These are phyloP conservation scores for Termitomyces sp. DNA, from an alignment of 768 basidiomycete species.

Conservation along the genomic window DNA sequence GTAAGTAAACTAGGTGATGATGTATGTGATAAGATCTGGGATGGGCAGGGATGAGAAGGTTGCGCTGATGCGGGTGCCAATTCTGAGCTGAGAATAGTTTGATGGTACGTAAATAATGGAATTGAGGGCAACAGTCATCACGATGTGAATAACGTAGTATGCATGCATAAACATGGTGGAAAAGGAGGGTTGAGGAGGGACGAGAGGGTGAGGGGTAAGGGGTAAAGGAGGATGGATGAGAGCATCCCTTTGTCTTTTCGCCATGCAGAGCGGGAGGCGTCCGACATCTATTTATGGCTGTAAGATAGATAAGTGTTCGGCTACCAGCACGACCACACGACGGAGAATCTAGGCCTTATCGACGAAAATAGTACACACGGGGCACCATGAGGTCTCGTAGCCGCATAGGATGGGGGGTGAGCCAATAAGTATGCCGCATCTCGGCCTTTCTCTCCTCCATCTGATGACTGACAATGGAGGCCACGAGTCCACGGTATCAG, in stretches of 20 bases:
- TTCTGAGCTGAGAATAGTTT: neutral
- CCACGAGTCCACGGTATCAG: neutral
- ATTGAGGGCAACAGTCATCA: neutral
- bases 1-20: neutral
- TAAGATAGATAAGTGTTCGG: neutral
- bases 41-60: neutral
- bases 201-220: neutral
- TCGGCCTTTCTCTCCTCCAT: neutral
- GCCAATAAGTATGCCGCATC: neutral
- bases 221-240: neutral
- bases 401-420: neutral
- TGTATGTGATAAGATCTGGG: neutral
- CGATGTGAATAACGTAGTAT: neutral
- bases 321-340: neutral
- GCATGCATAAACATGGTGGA: neutral
- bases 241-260: neutral
- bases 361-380: neutral
- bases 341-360: neutral
- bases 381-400: neutral
- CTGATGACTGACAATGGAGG: no score
- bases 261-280: neutral
- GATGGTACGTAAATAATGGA: neutral
- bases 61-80: neutral
- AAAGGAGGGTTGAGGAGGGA: neutral
- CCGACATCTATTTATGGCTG: neutral